These are phyloP conservation scores for Fusarium keratoplasticum DNA, from an alignment of 2,329 filamentous ascomycete genomes.

Conservation along the genomic window DNA sequence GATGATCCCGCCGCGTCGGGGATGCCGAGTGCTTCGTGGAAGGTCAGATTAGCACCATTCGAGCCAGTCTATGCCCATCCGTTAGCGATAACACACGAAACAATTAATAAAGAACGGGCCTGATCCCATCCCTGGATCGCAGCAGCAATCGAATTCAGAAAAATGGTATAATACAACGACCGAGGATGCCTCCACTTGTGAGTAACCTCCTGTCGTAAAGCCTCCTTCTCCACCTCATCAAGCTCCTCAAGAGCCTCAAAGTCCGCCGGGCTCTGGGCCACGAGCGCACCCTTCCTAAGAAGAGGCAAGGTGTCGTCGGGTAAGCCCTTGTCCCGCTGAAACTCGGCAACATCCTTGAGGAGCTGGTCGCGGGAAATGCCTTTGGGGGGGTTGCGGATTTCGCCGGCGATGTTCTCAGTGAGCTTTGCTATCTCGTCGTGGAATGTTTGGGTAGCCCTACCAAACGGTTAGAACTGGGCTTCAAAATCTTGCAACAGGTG, in stretches of 20 bases:
- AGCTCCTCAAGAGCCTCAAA: constrained; percentile 62
- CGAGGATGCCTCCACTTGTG: constrained; percentile 63
- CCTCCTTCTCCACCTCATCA: constrained; percentile 55
- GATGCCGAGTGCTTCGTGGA: constrained; percentile 58
- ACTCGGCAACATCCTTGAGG: constrained; percentile 64
- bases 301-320: constrained; percentile 56
- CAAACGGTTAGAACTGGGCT: neutral
- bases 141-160: constrained; percentile 65
- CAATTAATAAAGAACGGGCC: no score
- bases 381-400: constrained; percentile 20
- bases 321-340: constrained; percentile 62
- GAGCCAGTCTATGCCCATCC: constrained; percentile 64
- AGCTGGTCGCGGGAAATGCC: constrained; percentile 64
- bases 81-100: no score
- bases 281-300: constrained; percentile 46
- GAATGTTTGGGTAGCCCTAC: neutral
- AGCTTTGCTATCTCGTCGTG: neutral
- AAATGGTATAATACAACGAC: constrained; percentile 55
- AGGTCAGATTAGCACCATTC: constrained; percentile 71
- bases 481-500: neutral
- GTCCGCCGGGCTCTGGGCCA: constrained; percentile 54
- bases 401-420: neutral
- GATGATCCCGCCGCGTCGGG: constrained; percentile 44
- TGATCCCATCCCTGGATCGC: constrained; percentile 72
- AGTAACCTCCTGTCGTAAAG: constrained; percentile 56